Conservation (phyloP, 495 filamentous ascomycete genomes). For the Diplogelasinospora grovesii region DNA sequence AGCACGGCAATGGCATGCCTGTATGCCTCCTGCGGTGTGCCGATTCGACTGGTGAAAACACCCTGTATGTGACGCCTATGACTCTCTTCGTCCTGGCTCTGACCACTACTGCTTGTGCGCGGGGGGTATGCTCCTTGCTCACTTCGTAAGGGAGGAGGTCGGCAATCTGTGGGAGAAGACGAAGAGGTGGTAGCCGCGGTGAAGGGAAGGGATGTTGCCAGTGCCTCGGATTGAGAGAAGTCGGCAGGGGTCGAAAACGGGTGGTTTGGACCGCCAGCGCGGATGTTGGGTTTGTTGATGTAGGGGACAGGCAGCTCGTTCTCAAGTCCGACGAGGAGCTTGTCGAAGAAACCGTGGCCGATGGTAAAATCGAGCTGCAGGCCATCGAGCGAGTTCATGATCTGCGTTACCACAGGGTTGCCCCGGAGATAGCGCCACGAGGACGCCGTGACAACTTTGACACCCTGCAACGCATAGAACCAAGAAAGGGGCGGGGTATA, state of each 20-base stretch:
- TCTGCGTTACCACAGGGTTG: slow-evolving; percentile 43
- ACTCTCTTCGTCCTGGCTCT: too few species aligned
- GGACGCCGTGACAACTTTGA: slow-evolving; percentile 46
- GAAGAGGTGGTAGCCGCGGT: too few species aligned
- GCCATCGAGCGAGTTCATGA: slow-evolving; percentile 49
- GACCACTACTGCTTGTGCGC: too few species aligned
- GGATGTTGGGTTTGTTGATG: not conserved
- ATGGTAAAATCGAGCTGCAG: slow-evolving; percentile 41
- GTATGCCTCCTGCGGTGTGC: slow-evolving; percentile 43
- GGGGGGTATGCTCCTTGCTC: too few species aligned
- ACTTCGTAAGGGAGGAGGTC: too few species aligned
- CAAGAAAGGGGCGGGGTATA: slow-evolving; percentile 47
- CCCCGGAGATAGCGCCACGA: slow-evolving; percentile 47
- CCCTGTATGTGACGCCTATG: too few species aligned
- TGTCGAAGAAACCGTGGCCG: slow-evolving; percentile 42
- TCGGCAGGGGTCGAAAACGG: too few species aligned
- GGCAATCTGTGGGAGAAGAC: too few species aligned
- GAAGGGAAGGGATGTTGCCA: too few species aligned
- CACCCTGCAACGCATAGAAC: slow-evolving; percentile 55
- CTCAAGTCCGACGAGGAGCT: slow-evolving; percentile 44
- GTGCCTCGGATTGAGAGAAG: too few species aligned
- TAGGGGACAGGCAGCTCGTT: slow-evolving; percentile 36
- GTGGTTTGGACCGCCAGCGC: too few species aligned
- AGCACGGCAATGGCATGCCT: slow-evolving; percentile 49
- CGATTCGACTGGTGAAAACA: slow-evolving; percentile 9